Conservation (phyloP, 768 basidiomycete genomes). For the Pulveroboletus sp. region DNA sequence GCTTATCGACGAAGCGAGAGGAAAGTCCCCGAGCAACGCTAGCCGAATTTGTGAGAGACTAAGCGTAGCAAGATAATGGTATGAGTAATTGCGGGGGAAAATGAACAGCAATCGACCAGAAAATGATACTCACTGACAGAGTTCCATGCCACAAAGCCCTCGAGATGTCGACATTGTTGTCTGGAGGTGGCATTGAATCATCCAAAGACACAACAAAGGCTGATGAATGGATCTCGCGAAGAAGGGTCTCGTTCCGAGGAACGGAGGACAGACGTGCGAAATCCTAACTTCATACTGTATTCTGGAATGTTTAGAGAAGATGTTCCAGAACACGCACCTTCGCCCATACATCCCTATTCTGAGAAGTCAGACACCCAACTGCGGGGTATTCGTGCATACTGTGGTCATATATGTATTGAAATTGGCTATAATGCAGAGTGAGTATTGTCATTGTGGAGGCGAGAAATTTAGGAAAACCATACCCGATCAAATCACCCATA, state of each 20-base stretch:
- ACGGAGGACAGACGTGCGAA: constrained; percentile 59
- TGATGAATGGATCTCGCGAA: constrained; percentile 77
- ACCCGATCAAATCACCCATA: constrained; percentile 66
- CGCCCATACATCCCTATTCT: constrained; percentile 87
- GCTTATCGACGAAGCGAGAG: constrained; percentile 90
- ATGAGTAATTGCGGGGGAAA: neutral
- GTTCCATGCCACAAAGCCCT: constrained; percentile 83
- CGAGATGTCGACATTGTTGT: constrained; percentile 54
- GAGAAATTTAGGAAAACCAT: constrained; percentile 10
- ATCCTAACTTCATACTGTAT: constrained; percentile 42
- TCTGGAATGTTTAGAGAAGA: neutral
- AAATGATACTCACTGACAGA: constrained; percentile 40
- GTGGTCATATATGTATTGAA: constrained; percentile 68
- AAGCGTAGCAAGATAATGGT: neutral
- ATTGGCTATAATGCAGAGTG: constrained; percentile 47
- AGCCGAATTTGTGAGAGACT: constrained; percentile 25
- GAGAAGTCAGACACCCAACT: constrained; percentile 74
- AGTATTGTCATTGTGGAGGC: neutral
- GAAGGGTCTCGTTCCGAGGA: constrained; percentile 57
- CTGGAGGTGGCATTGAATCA: constrained; percentile 44
- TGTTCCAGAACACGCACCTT: constrained; percentile 45
- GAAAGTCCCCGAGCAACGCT: constrained; percentile 47
- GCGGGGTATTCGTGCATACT: constrained; percentile 63
- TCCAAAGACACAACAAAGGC: constrained; percentile 87
- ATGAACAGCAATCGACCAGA: constrained; percentile 6